A percentile compares a stretch with the other conserved stretches of the same genome.
Conservation (phyloP, 2,329 filamentous ascomycete genomes). For the Ceratocystis huliohia region DNA sequence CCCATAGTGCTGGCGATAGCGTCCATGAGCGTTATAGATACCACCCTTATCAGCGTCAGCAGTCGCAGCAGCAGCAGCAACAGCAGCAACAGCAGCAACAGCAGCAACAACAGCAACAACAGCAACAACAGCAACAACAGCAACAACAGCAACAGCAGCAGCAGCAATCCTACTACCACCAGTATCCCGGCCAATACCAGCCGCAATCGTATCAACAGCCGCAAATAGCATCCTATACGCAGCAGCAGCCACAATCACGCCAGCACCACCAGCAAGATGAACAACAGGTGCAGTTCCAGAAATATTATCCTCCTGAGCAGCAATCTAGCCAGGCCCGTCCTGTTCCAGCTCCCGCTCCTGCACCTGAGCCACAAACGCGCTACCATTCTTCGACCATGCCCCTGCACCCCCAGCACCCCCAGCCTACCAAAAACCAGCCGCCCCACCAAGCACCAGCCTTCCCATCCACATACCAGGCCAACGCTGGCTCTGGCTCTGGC, state of each 20-base stretch:
- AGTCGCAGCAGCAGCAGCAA: background rate
- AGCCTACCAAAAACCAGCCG: conserved; percentile 11
- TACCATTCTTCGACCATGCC: conserved; percentile 16
- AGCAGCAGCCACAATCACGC: background rate
- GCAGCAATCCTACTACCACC: background rate
- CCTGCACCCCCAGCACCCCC: conserved; percentile 18
- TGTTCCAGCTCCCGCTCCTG: background rate
- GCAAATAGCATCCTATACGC: conserved; percentile 6
- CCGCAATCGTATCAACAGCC: background rate
- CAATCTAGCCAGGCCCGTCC: conserved; percentile 20
- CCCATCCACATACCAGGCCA: conserved; percentile 6
- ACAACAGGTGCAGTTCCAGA: conserved; percentile 7
- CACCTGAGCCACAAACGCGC: conserved; percentile 11
- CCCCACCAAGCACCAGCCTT: conserved; percentile 16
- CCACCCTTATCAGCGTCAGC: conserved; percentile 7
- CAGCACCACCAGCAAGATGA: background rate
- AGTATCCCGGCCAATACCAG: conserved; percentile 7
- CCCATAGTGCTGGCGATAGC: background rate
- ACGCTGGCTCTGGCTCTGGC: background rate
- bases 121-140: background rate
- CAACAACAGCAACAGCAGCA: background rate
- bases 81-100: background rate
- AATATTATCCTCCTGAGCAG: conserved; percentile 23
- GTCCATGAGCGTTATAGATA: background rate
- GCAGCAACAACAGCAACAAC: background rate